Percentiles rank a stretch among this genome's conserved stretches.
Evolutionary conservation across 306 rosid species (phyloP).

Genomic region (Vigna hirtella): DNA sequence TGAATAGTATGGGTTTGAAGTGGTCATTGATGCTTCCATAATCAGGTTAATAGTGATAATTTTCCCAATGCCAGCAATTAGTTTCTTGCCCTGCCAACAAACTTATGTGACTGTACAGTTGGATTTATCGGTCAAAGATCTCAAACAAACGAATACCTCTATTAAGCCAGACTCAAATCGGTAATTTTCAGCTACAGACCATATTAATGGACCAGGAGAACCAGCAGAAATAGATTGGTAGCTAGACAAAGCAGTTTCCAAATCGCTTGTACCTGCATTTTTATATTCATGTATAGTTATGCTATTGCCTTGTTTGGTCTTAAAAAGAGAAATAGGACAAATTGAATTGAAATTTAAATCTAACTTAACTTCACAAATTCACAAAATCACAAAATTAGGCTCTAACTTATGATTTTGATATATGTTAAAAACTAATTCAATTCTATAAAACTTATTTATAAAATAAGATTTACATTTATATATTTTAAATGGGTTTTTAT

Average conservation of each 20-base stretch:
- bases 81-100: slow-evolving; percentile 67
- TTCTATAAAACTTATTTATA: too few species aligned
- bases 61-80: slow-evolving; percentile 79
- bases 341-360: too few species aligned
- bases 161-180: slow-evolving; percentile 88
- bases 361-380: too few species aligned
- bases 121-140: slow-evolving; percentile 36
- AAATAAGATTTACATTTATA: too few species aligned
- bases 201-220: slow-evolving; percentile 61
- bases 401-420: too few species aligned
- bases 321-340: too few species aligned
- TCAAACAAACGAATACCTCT: slow-evolving; percentile 67
- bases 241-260: slow-evolving; percentile 74
- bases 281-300: slow-evolving; percentile 33
- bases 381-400: too few species aligned
- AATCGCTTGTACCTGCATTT: slow-evolving; percentile 69
- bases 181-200: slow-evolving; percentile 98
- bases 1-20: slow-evolving; percentile 90
- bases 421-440: too few species aligned
- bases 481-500: too few species aligned
- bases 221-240: slow-evolving; percentile 63
- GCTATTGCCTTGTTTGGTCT: too few species aligned
- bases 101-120: slow-evolving; percentile 40
- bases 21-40: slow-evolving; percentile 95
- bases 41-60: slow-evolving; percentile 94